Evolutionary conservation across 2,329 filamentous ascomycete genomes (phyloP), one percentile per base, ranked within the genome.

Genomic region (Arthrobotrys sphaeroides): DNA sequence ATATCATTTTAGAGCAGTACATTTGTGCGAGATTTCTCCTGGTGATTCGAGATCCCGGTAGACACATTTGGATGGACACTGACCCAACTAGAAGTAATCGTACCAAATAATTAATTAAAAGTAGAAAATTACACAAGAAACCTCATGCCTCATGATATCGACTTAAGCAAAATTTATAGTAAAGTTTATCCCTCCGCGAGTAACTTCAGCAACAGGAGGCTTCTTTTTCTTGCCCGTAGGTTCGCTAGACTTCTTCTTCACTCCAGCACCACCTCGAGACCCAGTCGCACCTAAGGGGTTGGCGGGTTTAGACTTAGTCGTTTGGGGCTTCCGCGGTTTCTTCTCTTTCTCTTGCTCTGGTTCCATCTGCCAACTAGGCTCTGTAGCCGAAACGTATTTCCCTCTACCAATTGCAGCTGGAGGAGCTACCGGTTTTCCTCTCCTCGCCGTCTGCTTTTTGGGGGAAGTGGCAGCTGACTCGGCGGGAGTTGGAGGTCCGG

Each of bases 141-240:
- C 18, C n/a, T 10, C 40, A 22, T n/a, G n/a, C 40, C n/a, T 5
- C 0, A 5, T 12, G 26, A 5, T 1, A 5, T 18, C 2, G 0
- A 18, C 20, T 49, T 22, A 51, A 13, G 33, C 45, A 43, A 20
- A 53, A 26, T 66, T 73, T 3, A 73, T 43, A 7, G 69, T 65
- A n/a, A 73, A 45, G 42, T 66, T 73, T 13, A 73, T 51, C 13
- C 69, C 42, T 18, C 16, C 9, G 12, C 33, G 31, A 12, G 22
- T 12, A 33, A 22, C 22, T n/a, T 62, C 18, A 10, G 20, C 24
- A 7, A 20, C 51, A 1, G 42, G 13, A 1, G 51, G 31, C 22
- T 51, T 67, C 53, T 51, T 62, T 5, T 33, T 53, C 55, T 57
- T 74, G 9, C 20, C 12, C 5, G 42, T 24, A 12, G 38, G 2